A percentile compares a stretch with the other conserved stretches of the same genome.
phyloP scores from a whole-genome alignment of 1,284 basidiomycete species.

The Heterobasidion irregulare region DNA sequence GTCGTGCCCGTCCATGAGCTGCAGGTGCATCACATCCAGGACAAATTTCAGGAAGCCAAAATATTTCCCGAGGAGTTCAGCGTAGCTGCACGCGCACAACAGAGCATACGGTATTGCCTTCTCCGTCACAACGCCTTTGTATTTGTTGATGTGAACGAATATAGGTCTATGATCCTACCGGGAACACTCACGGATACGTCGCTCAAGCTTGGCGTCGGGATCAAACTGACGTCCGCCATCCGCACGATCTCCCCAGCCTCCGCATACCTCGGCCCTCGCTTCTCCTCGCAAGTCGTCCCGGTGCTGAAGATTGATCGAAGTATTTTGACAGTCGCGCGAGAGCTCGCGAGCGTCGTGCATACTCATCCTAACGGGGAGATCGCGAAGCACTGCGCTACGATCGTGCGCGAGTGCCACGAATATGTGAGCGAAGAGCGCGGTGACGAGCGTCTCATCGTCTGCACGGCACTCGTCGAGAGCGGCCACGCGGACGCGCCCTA shows the following conservation, averaged over 20 bases:
- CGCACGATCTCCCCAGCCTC: conserved; percentile 48
- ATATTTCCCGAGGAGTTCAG: conserved; percentile 31
- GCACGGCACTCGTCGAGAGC: conserved; percentile 42
- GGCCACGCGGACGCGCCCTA: conserved; percentile 36
- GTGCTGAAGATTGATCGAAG: conserved; percentile 52
- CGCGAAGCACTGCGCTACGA: conserved; percentile 42
- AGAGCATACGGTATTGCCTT: conserved; percentile 34
- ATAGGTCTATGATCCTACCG: conserved; percentile 39
- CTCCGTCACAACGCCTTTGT: background rate
- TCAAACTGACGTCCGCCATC: conserved; percentile 46
- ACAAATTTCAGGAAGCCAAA: conserved; percentile 36
- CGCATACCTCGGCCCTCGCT: conserved; percentile 40
- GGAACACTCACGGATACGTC: conserved; percentile 30
- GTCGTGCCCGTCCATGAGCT: conserved; percentile 43
- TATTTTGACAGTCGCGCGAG: conserved; percentile 40
- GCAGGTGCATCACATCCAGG: conserved; percentile 35
- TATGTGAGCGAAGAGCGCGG: conserved; percentile 25
- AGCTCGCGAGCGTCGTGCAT: conserved; percentile 42
- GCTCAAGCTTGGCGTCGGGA: conserved; percentile 41
- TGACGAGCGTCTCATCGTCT: conserved; percentile 39
- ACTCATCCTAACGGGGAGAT: conserved; percentile 33
- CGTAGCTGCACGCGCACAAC: conserved; percentile 36
- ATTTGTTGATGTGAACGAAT: background rate
- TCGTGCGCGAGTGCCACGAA: conserved; percentile 43
- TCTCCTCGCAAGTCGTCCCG: conserved; percentile 57